A percentile compares a stretch with the other conserved stretches of the same genome.
Conservation (phyloP, 2,329 filamentous ascomycete genomes). For the Albifimbria verrucaria region DNA sequence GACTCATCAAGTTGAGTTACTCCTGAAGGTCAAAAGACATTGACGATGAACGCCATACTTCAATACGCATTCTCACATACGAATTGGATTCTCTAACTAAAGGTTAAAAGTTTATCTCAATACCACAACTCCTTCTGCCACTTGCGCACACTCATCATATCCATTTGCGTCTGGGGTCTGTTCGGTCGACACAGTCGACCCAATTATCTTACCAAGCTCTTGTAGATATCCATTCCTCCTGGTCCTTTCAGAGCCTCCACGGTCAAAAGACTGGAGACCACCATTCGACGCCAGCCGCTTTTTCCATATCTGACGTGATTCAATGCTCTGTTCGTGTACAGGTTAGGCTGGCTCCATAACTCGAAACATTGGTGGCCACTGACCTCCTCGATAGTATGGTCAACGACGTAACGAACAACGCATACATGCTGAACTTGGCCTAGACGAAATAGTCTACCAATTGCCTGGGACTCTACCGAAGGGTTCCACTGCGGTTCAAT, state of each 20-base stretch:
- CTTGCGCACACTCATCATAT: no score
- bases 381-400: constrained; percentile 38
- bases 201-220: not conserved
- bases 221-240: not conserved
- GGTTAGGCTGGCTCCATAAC: no score
- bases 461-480: constrained; percentile 43
- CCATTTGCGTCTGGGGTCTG: no score
- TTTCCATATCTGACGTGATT: not conserved
- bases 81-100: no score
- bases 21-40: no score
- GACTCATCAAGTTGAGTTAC: no score
- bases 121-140: no score
- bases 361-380: constrained; percentile 9
- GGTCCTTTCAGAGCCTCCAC: not conserved
- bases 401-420: constrained; percentile 40
- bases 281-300: not conserved
- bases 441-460: constrained; percentile 40
- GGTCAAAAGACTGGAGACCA: not conserved
- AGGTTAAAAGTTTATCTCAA: no score
- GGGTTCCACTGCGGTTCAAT: constrained; percentile 52
- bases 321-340: constrained; percentile 2
- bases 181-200: not conserved
- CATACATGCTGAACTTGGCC: constrained; percentile 36
- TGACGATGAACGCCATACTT: no score
- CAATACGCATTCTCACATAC: no score